Percentiles rank a stretch among this genome's conserved stretches.
phyloP scores from a whole-genome alignment of 2,329 filamentous ascomycete species.

The Neofusicoccum laricinum region DNA sequence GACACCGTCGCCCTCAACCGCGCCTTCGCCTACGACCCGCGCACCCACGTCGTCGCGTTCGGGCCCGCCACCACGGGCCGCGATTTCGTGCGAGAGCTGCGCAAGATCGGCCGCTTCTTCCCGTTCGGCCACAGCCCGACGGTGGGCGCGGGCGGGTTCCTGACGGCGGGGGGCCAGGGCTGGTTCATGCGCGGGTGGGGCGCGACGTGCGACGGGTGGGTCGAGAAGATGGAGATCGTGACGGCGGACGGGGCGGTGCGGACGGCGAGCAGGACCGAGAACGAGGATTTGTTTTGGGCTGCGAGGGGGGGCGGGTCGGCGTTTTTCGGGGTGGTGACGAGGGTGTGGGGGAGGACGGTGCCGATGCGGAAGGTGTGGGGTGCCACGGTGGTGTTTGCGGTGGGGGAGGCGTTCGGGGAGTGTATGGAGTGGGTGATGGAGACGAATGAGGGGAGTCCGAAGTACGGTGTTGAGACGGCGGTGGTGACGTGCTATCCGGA shows the following conservation, averaged over 20 bases:
- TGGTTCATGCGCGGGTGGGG: conserved; percentile 30
- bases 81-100: conserved; percentile 17
- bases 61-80: conserved; percentile 21
- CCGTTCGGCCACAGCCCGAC: conserved; percentile 26
- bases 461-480: conserved; percentile 11
- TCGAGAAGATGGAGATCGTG: conserved; percentile 30
- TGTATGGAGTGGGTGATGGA: conserved; percentile 17
- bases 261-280: conserved; percentile 24
- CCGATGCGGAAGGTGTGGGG: conserved; percentile 2
- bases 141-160: conserved; percentile 27
- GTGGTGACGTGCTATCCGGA: conserved; percentile 11
- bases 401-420: conserved; percentile 10
- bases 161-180: conserved; percentile 29
- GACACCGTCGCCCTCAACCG: conserved; percentile 21
- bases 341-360: conserved; percentile 21
- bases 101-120: conserved; percentile 21
- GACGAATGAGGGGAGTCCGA: conserved; percentile 9
- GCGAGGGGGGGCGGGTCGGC: conserved; percentile 33
- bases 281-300: conserved; percentile 38
- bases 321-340: conserved; percentile 25
- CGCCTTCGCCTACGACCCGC: conserved; percentile 19
- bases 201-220: conserved; percentile 23
- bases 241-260: conserved; percentile 29
- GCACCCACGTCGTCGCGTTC: conserved; percentile 19
- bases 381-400: background rate